Evolutionary conservation across 2,329 filamentous ascomycete species (phyloP).

Genomic region (Aspergillus brasiliensis): DNA sequence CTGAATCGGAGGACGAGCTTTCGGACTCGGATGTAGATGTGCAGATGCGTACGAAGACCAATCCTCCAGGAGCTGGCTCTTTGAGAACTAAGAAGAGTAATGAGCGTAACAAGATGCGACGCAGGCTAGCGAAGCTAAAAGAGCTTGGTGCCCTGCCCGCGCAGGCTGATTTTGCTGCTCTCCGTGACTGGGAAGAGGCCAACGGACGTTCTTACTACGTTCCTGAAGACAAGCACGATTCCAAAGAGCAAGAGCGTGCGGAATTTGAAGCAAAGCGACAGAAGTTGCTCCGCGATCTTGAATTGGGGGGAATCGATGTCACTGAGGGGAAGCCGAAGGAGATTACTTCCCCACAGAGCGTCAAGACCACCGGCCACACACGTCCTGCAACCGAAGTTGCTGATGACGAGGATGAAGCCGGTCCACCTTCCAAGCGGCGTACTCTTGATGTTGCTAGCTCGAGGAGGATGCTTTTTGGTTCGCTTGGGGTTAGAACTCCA

Average conservation of each 20-base stretch:
- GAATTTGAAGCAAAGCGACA: conserved; percentile 56
- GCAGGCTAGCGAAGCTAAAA: conserved; percentile 56
- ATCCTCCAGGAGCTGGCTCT: conserved; percentile 54
- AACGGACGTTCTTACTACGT: conserved; percentile 27
- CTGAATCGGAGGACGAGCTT: conserved; percentile 38
- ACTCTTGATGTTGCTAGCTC: conserved; percentile 63
- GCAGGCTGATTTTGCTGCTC: conserved; percentile 54
- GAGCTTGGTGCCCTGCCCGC: conserved; percentile 53
- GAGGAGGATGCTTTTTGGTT: conserved; percentile 69
- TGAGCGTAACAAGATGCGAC: conserved; percentile 52
- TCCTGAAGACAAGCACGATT: conserved; percentile 22
- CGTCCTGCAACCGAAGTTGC: conserved; percentile 15
- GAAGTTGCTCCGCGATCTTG: conserved; percentile 55
- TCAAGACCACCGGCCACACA: conserved; percentile 5
- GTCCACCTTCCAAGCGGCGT: conserved; percentile 36
- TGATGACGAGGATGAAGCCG: conserved; percentile 15
- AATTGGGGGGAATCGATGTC: conserved; percentile 56
- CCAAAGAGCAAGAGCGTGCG: conserved; percentile 33
- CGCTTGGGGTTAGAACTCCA: conserved; percentile 69
- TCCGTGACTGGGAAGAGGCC: conserved; percentile 42
- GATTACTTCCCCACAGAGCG: conserved; percentile 26
- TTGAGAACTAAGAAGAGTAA: conserved; percentile 59
- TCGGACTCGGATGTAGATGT: conserved; percentile 15
- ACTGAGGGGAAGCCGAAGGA: conserved; percentile 34
- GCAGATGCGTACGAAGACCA: conserved; percentile 21